These are phyloP conservation scores for Paxillus ammoniavirescens DNA, from an alignment of 768 basidiomycete genomes.

Conservation along the genomic window DNA sequence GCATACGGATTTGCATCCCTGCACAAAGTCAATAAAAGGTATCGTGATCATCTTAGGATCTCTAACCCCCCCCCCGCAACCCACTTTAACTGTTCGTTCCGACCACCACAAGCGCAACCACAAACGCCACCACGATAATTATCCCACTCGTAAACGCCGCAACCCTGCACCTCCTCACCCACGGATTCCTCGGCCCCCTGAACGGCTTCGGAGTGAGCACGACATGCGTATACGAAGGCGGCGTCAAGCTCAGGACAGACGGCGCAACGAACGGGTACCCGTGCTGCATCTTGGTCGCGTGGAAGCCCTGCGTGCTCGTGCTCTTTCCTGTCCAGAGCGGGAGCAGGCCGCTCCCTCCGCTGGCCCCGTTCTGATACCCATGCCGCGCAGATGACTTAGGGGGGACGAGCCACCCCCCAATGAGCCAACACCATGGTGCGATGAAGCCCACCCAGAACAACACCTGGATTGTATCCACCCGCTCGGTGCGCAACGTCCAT, in stretches of 20 bases:
- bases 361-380: constrained; percentile 31
- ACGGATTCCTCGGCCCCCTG: constrained; percentile 30
- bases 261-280: constrained; percentile 64
- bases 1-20: too few species aligned
- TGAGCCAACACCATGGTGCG: constrained; percentile 71
- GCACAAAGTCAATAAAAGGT: background rate
- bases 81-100: background rate
- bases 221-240: constrained; percentile 19
- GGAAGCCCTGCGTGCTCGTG: constrained; percentile 42
- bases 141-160: constrained; percentile 60
- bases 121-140: constrained; percentile 46
- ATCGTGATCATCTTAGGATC: too few species aligned
- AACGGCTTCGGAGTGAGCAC: constrained; percentile 21
- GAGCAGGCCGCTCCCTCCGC: constrained; percentile 37
- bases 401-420: constrained; percentile 68
- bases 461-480: constrained; percentile 44
- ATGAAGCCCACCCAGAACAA: constrained; percentile 78
- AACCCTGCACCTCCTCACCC: constrained; percentile 49
- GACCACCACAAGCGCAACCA: constrained; percentile 47
- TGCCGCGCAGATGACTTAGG: constrained; percentile 14
- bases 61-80: background rate
- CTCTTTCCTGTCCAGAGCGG: constrained; percentile 36
- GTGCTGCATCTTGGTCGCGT: constrained; percentile 42
- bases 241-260: constrained; percentile 36
- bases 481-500: constrained; percentile 12